Evolutionary conservation across 179 eudicot species (phyloP).

Genomic region (Beta lomatogona): DNA sequence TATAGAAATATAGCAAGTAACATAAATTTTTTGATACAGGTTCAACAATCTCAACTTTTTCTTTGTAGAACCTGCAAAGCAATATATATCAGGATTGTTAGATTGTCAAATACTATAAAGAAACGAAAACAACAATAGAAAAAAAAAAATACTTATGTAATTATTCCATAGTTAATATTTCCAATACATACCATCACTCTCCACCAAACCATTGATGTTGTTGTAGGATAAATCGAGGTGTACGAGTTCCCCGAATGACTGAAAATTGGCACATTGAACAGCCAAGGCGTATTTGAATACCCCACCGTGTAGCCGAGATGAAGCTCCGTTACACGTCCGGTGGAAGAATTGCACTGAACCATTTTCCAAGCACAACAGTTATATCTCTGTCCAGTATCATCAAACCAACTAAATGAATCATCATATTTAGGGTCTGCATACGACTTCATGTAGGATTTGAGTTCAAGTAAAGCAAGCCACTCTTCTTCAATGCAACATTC

Average conservation of each 20-base stretch:
- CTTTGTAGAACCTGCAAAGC: constrained; percentile 1
- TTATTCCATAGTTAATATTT: too few species aligned
- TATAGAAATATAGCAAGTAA: not conserved
- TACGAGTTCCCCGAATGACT: not conserved
- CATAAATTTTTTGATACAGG: not conserved
- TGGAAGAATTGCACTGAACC: not conserved
- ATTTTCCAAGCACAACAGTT: not conserved
- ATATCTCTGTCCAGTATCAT: not conserved
- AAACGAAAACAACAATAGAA: too few species aligned
- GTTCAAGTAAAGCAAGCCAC: constrained; percentile 10
- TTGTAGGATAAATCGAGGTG: not conserved
- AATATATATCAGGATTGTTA: too few species aligned
- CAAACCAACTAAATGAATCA: not conserved
- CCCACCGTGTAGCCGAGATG: not conserved
- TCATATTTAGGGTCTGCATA: not conserved
- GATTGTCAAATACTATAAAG: too few species aligned
- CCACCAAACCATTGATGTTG: not conserved
- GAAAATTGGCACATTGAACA: constrained; percentile 8
- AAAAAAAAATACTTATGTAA: too few species aligned
- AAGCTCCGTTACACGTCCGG: not conserved
- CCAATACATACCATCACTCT: not conserved
- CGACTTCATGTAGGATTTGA: not conserved
- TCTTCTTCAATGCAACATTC: constrained; percentile 11
- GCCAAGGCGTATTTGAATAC: not conserved
- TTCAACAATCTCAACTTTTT: not conserved